Evolutionary conservation across 768 basidiomycete species (phyloP).

Genomic region (Aureoboletus auriporus): DNA sequence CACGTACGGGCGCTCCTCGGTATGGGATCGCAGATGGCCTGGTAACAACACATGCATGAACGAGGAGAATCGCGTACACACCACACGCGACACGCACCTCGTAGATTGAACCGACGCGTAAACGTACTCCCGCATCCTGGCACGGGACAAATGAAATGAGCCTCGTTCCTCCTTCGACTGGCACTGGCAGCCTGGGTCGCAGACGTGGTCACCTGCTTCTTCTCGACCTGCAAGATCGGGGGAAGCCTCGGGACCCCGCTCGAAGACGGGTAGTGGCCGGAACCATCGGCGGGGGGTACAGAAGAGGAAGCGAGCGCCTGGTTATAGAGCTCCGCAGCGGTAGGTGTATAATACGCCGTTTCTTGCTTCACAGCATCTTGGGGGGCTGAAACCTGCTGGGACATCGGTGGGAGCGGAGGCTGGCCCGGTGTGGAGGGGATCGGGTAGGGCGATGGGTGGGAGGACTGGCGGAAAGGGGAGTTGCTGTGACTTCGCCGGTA

Average conservation of each 20-base stretch:
- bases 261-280: slow-evolving; percentile 28
- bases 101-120: slow-evolving; percentile 84
- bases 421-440: slow-evolving; percentile 30
- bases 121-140: slow-evolving; percentile 97
- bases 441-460: slow-evolving; percentile 37
- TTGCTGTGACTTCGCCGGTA: slow-evolving; percentile 31
- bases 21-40: slow-evolving; percentile 94
- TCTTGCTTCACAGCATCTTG: slow-evolving; percentile 39
- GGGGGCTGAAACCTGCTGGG: slow-evolving; percentile 12
- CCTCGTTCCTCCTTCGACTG: slow-evolving; percentile 84
- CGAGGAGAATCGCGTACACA: slow-evolving; percentile 2
- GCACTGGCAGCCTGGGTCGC: slow-evolving; percentile 92
- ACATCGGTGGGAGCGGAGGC: slow-evolving; percentile 27
- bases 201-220: slow-evolving; percentile 91
- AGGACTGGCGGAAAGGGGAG: slow-evolving; percentile 36
- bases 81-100: slow-evolving; percentile 48
- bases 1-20: slow-evolving; percentile 90
- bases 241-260: slow-evolving; percentile 54
- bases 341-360: slow-evolving; percentile 42
- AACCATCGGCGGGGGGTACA: slow-evolving; percentile 15
- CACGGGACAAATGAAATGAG: slow-evolving; percentile 90
- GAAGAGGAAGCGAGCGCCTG: slow-evolving; percentile 39
- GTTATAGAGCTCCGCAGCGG: slow-evolving; percentile 52
- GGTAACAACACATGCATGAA: slow-evolving; percentile 9
- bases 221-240: slow-evolving; percentile 87